phyloP scores from a whole-genome alignment of 805 yeast genomes.

The Ogataea haglerorum region DNA sequence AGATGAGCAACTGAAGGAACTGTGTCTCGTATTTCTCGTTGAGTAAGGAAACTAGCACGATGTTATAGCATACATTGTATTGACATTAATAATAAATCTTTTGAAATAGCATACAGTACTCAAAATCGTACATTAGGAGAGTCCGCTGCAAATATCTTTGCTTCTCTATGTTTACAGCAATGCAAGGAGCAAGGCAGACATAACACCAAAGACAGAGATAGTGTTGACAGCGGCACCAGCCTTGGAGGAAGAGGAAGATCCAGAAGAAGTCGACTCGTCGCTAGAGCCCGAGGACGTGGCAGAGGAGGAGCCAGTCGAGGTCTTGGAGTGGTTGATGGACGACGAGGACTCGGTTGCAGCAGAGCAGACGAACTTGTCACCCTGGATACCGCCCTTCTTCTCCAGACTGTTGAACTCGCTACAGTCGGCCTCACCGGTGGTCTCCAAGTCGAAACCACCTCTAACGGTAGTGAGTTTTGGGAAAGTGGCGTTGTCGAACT shows the following conservation, averaged over 20 bases:
- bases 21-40: too few species aligned
- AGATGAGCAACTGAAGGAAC: not conserved
- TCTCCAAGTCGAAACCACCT: slow-evolving; percentile 87
- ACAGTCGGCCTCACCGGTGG: slow-evolving; percentile 80
- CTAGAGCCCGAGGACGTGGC: slow-evolving; percentile 34
- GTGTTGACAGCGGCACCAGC: slow-evolving; percentile 29
- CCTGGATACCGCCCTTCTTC: slow-evolving; percentile 80
- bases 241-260: slow-evolving; percentile 31
- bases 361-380: slow-evolving; percentile 81
- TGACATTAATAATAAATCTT: slow-evolving; percentile 5
- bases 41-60: too few species aligned
- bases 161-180: slow-evolving; percentile 38
- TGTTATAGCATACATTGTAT: slow-evolving; percentile 3
- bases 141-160: not conserved
- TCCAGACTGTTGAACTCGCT: slow-evolving; percentile 66
- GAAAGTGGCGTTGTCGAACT: slow-evolving; percentile 75
- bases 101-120: slow-evolving; percentile 3
- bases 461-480: slow-evolving; percentile 70
- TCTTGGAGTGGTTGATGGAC: slow-evolving; percentile 28
- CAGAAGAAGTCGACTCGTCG: slow-evolving; percentile 35
- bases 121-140: slow-evolving; percentile 3
- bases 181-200: slow-evolving; percentile 50
- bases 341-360: slow-evolving; percentile 37
- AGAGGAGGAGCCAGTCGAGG: slow-evolving; percentile 28
- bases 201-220: slow-evolving; percentile 44